A percentile compares a stretch with the other conserved stretches of the same genome.
Conservation (phyloP, 1,284 basidiomycete genomes). For the Cryptococcus jaspeensis region DNA sequence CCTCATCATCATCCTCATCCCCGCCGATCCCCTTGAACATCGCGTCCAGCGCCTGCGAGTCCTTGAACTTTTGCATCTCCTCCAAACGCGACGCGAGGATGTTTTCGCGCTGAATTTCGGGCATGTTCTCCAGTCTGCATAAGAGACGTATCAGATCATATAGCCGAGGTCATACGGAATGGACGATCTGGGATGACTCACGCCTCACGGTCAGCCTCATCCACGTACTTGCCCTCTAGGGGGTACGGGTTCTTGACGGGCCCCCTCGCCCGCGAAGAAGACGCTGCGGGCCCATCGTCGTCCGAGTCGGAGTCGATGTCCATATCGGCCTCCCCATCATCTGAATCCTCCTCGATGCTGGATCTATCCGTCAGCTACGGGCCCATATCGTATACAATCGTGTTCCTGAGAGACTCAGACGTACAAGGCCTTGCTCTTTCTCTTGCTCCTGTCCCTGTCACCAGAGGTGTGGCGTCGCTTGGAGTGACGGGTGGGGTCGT, state of each 20-base stretch:
- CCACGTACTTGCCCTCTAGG: constrained; percentile 82
- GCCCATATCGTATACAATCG: constrained; percentile 28
- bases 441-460: constrained; percentile 22
- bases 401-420: constrained; percentile 6
- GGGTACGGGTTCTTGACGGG: constrained; percentile 69
- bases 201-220: constrained; percentile 77
- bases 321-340: constrained; percentile 37
- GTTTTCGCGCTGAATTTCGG: constrained; percentile 84
- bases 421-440: constrained; percentile 38
- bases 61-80: constrained; percentile 72
- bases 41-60: constrained; percentile 70
- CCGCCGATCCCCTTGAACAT: constrained; percentile 61
- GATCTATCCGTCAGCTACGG: not conserved
- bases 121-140: constrained; percentile 69
- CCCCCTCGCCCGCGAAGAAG: constrained; percentile 5
- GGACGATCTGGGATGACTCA: constrained; percentile 51
- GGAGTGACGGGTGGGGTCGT: constrained; percentile 34
- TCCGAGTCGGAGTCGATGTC: constrained; percentile 44
- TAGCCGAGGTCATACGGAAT: not conserved
- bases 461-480: constrained; percentile 36
- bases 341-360: constrained; percentile 23
- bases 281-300: constrained; percentile 13
- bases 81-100: constrained; percentile 76
- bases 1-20: constrained; percentile 34
- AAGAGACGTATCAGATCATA: too few relatives aligned